These are phyloP conservation scores for Larix kaempferi DNA, from an alignment of 75 land plant genomes.

Conservation along the genomic window DNA sequence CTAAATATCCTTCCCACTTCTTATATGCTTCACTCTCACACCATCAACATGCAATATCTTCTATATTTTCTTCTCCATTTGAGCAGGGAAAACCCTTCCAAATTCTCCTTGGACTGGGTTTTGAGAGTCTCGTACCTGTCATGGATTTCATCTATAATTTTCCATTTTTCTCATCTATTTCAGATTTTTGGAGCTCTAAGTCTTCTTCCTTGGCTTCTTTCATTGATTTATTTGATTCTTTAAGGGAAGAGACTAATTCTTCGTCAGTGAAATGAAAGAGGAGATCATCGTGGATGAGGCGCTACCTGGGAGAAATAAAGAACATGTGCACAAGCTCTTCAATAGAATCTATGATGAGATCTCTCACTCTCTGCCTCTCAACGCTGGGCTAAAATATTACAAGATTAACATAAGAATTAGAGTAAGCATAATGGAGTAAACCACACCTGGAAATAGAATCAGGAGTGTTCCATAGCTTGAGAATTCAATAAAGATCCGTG, in stretches of 20 bases:
- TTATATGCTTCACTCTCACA: too few relatives aligned
- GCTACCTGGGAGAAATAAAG: slow-evolving; percentile 76
- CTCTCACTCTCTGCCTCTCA: slow-evolving; percentile 42
- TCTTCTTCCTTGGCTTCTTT: too few relatives aligned
- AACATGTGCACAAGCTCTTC: slow-evolving; percentile 82
- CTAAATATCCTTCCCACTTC: too few relatives aligned
- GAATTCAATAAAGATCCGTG: slow-evolving; percentile 62
- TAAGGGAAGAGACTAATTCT: slow-evolving; percentile 49
- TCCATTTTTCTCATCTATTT: too few relatives aligned
- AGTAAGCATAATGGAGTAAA: slow-evolving; percentile 88
- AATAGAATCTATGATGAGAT: too few relatives aligned
- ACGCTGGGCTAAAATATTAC: slow-evolving; percentile 72
- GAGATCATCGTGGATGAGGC: slow-evolving; percentile 79
- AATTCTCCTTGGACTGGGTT: too few relatives aligned
- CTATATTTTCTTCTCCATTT: too few relatives aligned
- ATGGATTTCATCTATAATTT: too few relatives aligned
- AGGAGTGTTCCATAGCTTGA: slow-evolving; percentile 67
- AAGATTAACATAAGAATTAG: slow-evolving; percentile 92
- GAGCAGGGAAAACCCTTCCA: too few relatives aligned
- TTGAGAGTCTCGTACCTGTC: too few relatives aligned
- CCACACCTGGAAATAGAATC: slow-evolving; percentile 70
- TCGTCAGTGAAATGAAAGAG: slow-evolving; percentile 53
- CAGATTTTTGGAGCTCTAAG: too few relatives aligned
- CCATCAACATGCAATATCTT: too few relatives aligned
- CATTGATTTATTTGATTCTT: slow-evolving; percentile 24